Conservation (phyloP, 257 asterid species). For the Petunia secreta region DNA sequence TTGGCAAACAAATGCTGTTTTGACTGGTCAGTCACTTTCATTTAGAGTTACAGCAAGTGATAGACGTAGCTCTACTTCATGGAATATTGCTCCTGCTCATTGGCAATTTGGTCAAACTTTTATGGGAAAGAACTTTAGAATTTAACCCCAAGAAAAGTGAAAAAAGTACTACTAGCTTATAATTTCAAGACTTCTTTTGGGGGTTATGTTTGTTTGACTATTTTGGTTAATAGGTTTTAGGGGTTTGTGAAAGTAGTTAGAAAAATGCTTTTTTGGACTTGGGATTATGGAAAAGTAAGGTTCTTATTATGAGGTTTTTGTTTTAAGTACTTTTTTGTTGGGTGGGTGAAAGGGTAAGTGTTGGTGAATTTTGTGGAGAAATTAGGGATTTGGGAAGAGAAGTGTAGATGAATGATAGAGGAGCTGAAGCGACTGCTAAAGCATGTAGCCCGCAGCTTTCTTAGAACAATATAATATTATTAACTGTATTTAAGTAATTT, state of each 20-base stretch:
- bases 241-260: slow-evolving; percentile 33
- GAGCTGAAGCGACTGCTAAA: slow-evolving; percentile 83
- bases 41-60: slow-evolving; percentile 73
- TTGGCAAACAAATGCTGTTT: slow-evolving; percentile 65
- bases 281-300: slow-evolving; percentile 29
- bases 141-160: slow-evolving; percentile 29
- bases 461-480: background rate
- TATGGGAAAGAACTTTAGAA: slow-evolving; percentile 79
- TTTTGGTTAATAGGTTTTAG: slow-evolving; percentile 39
- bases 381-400: slow-evolving; percentile 13
- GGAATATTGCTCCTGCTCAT: slow-evolving; percentile 67
- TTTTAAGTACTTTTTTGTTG: background rate
- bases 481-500: slow-evolving; percentile 13
- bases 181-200: background rate
- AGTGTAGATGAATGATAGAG: slow-evolving; percentile 20
- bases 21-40: slow-evolving; percentile 75
- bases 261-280: slow-evolving; percentile 15
- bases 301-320: slow-evolving; percentile 30
- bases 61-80: slow-evolving; percentile 72
- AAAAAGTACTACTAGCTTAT: background rate
- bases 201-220: slow-evolving; percentile 33
- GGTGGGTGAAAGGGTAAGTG: background rate
- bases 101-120: slow-evolving; percentile 93
- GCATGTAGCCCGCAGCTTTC: slow-evolving; percentile 81
- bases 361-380: background rate